Base-by-base conservation (phyloP, 768 basidiomycete genomes). In the Hebeloma cylindrosporum region DNA sequence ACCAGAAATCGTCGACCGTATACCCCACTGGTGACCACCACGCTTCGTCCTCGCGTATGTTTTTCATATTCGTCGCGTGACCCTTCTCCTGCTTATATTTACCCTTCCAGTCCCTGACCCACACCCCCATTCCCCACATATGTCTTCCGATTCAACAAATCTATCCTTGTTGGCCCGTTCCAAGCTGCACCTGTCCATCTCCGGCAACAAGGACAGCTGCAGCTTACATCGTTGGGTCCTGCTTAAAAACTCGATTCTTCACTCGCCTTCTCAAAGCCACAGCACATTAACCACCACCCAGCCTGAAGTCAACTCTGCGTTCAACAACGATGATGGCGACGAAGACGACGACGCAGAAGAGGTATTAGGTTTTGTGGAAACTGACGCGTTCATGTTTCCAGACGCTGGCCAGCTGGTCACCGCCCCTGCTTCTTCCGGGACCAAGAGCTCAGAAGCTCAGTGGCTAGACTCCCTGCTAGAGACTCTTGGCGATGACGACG, bases 211-310 rank as follows among this genome's bases (percentile, higher is more conserved):
- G 69, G 84, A 86, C 70, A 79, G 67, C 52, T 75, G 77, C 72
- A 87, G 80, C 68, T 77, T 91, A 69, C 86, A 88, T 60, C 86
- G 88, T 61, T 89, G 85, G 86, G 88, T 92, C 40, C 74, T 92
- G 46, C 76, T 91, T 61, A 90, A 90, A 83, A 92, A 91, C 64
- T 88, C 85, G 22, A 75, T 89, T 51, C 66, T 79, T 53, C 74
- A 72, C 54, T 74, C 81, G 50, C 73, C 77, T 40, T 68, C 73
- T 46, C 56, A 60, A 28, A 51, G 60, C 52, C 50, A 67, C 57
- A 63, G 63, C 53, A 35, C 72, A 42, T 57, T 69, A 43, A 54
- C 61, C 18, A 48, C 61, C 47, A 40, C 48, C 16, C 54, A 60
- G 43, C 45, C 60, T 48, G 59, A 63, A 52, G 44, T 52, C 38